Percentiles rank a stretch among this genome's conserved stretches.
Conservation (phyloP, 345 rosid genomes). For the Sonneratia caseolaris region DNA sequence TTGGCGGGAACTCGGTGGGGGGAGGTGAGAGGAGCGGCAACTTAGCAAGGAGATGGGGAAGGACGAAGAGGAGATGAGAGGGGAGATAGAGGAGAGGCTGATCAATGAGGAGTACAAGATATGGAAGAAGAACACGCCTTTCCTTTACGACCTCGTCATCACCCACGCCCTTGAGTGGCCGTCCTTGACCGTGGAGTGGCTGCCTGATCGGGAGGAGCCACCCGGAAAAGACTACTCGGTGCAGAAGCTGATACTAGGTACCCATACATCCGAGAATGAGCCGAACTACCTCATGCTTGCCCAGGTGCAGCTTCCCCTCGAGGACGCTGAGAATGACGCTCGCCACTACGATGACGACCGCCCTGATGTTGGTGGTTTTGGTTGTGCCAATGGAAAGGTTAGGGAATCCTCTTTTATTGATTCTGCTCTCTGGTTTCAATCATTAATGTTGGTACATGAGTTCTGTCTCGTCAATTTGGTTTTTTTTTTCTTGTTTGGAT, state of each 20-base stretch:
- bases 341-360: constrained; percentile 93
- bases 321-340: constrained; percentile 81
- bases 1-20: constrained; percentile 6
- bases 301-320: constrained; percentile 92
- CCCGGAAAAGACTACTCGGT: constrained; percentile 86
- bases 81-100: constrained; percentile 85
- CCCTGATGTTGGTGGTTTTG: constrained; percentile 70
- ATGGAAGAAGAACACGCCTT: constrained; percentile 99
- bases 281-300: constrained; percentile 95
- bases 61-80: constrained; percentile 95
- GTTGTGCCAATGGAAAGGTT: constrained; percentile 88
- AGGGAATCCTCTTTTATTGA: not conserved
- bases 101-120: constrained; percentile 97
- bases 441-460: not conserved
- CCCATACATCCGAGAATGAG: constrained; percentile 97
- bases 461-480: not conserved
- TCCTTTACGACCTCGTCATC: constrained; percentile 88
- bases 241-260: constrained; percentile 95
- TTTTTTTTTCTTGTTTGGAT: not conserved
- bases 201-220: constrained; percentile 94
- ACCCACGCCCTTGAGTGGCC: constrained; percentile 99
- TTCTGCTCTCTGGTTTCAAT: not conserved
- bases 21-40: not conserved
- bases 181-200: constrained; percentile 93
- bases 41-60: constrained; percentile 49